A percentile compares a stretch with the other conserved stretches of the same genome.
These are phyloP conservation scores for Groenewaldozyma tartarivorans DNA, from an alignment of 805 yeast species.

Conservation along the genomic window DNA sequence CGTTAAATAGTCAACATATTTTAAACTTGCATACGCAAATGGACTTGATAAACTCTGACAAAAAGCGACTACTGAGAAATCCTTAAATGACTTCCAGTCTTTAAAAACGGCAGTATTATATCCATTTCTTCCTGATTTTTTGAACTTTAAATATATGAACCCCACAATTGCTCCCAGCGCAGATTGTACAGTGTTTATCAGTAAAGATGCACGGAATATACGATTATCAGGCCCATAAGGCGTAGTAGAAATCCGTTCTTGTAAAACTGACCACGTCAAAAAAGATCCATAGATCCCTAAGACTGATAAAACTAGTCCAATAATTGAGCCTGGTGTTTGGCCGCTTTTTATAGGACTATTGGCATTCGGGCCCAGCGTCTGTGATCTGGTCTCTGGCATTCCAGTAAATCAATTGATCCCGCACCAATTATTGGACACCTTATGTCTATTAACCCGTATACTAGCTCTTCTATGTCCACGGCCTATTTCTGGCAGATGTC, in stretches of 20 bases:
- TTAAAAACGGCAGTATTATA: slow-evolving; percentile 19
- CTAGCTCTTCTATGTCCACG: too few relatives aligned
- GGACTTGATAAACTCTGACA: slow-evolving; percentile 81
- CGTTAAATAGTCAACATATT: slow-evolving; percentile 79
- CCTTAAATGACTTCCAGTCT: slow-evolving; percentile 22
- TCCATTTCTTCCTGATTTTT: slow-evolving; percentile 10
- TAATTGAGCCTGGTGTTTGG: too few relatives aligned
- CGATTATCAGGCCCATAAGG: slow-evolving; percentile 51
- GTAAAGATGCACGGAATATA: slow-evolving; percentile 64
- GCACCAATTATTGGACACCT: too few relatives aligned
- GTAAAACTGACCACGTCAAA: slow-evolving; percentile 84
- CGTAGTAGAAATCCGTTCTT: slow-evolving; percentile 75
- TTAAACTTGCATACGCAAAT: slow-evolving; percentile 65
- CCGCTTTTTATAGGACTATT: too few relatives aligned
- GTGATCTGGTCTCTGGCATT: too few relatives aligned
- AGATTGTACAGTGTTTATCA: slow-evolving; percentile 71
- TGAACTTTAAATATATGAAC: slow-evolving; percentile 38
- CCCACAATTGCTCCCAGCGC: slow-evolving; percentile 66
- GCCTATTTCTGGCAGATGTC: too few relatives aligned
- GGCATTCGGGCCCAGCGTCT: too few relatives aligned
- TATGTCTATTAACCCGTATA: too few relatives aligned
- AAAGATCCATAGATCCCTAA: slow-evolving; percentile 79
- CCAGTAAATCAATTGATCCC: too few relatives aligned
- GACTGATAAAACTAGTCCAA: too few relatives aligned
- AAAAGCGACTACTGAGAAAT: slow-evolving; percentile 46